These are phyloP conservation scores for Athelia psychrophila DNA, from an alignment of 1,284 basidiomycete species.

Conservation along the genomic window DNA sequence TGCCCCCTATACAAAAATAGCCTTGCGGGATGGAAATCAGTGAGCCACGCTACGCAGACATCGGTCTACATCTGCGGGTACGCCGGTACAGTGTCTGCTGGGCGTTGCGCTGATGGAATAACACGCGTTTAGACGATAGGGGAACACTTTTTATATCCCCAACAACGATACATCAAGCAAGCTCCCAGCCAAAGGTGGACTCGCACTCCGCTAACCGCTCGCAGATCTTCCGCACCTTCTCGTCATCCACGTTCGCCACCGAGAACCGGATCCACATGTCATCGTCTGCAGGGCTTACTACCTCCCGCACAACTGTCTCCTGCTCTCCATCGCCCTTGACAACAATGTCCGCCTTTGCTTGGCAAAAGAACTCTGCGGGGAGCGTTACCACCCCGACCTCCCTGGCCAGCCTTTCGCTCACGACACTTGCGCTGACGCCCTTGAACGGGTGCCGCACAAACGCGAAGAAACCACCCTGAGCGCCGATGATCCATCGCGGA, in stretches of 20 bases:
- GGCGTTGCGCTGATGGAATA: too few species aligned
- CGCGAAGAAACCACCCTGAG: constrained; percentile 73
- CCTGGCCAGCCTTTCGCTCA: constrained; percentile 58
- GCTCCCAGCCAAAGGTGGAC: not conserved
- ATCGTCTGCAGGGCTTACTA: constrained; percentile 29
- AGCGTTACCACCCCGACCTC: constrained; percentile 67
- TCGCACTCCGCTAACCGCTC: constrained; percentile 39
- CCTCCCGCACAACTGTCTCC: constrained; percentile 7
- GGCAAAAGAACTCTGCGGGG: constrained; percentile 68
- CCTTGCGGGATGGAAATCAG: too few species aligned
- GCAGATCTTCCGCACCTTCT: constrained; percentile 56
- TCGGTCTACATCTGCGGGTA: too few species aligned
- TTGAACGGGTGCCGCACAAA: constrained; percentile 74
- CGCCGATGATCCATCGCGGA: constrained; percentile 56
- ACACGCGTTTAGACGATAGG: too few species aligned
- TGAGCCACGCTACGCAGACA: too few species aligned
- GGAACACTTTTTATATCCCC: too few species aligned
- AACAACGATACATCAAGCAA: too few species aligned
- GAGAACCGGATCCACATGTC: constrained; percentile 74
- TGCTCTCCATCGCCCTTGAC: constrained; percentile 11
- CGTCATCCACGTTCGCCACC: constrained; percentile 77
- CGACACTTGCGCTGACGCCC: constrained; percentile 44
- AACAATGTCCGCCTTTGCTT: constrained; percentile 25
- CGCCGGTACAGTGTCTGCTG: too few species aligned
- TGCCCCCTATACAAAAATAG: too few species aligned